These are phyloP conservation scores for Linderniella brevidens DNA, from an alignment of 257 asterid species.

Conservation along the genomic window DNA sequence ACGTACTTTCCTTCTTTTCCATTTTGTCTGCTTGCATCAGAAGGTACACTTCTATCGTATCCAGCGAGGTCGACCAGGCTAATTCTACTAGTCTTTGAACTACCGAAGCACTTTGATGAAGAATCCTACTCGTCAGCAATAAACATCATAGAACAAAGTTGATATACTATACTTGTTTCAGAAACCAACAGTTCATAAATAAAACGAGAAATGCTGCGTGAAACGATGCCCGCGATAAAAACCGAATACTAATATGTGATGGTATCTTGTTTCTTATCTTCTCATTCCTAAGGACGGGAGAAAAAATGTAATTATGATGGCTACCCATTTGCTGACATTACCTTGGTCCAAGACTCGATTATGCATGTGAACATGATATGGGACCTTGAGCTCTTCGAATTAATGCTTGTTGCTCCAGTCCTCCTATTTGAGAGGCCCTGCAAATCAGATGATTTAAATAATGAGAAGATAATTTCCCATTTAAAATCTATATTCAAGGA, in stretches of 20 bases:
- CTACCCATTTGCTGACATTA: conserved; percentile 13
- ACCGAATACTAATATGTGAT: too few relatives aligned
- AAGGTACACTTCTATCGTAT: conserved; percentile 46
- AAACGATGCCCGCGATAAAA: too few relatives aligned
- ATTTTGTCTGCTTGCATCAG: conserved; percentile 49
- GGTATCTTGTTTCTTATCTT: too few relatives aligned
- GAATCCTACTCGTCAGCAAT: conserved; percentile 81
- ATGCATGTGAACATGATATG: conserved; percentile 74
- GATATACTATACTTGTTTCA: too few relatives aligned
- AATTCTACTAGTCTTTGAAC: conserved; percentile 81
- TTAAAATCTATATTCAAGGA: too few relatives aligned
- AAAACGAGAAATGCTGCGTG: too few relatives aligned
- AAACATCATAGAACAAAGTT: background rate
- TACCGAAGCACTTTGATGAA: conserved; percentile 83
- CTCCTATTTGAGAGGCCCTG: conserved; percentile 90
- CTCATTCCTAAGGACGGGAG: too few relatives aligned
- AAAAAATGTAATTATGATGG: too few relatives aligned
- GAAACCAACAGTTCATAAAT: too few relatives aligned
- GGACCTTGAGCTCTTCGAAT: conserved; percentile 96
- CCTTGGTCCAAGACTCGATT: conserved; percentile 97
- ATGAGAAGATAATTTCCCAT: too few relatives aligned
- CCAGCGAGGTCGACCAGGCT: conserved; percentile 92
- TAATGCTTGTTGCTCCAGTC: conserved; percentile 70
- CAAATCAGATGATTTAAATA: conserved; percentile 5
- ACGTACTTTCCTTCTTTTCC: conserved; percentile 71